Base-by-base conservation (phyloP, 2,329 filamentous ascomycete species). In the Botrytis squamosa region DNA sequence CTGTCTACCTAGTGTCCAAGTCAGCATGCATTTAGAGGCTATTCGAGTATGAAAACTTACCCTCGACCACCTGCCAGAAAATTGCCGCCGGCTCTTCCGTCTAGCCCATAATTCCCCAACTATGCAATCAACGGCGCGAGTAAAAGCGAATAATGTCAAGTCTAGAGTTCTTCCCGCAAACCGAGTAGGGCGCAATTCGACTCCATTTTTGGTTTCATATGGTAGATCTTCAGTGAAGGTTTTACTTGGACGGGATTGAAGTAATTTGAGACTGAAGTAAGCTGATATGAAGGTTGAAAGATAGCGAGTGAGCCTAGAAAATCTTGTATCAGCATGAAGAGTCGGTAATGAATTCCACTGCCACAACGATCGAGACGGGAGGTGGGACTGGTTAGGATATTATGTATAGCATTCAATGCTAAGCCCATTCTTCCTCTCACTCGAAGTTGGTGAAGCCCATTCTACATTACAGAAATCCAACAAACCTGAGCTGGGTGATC, bases 61-160 rank as follows among this genome's bases (percentile, higher is more conserved):
- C 16, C 25, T 52, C 44, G 85, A 85, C 86, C 87, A 88, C 75
- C 81, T 84, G 29, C 82, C 81, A 18, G 81, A 79, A 59, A 85
- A 83, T 75, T 85, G 80, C 66, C 86, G 83, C 75, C 85, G 84
- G 5, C 80, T 75, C 71, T 83, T 85, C 71, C 85, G 83, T 60
- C 83, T 86, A 25, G 85, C 83, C 91, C 92, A 95, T 38, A 90
- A 79, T 76, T 90, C 87, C 71, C 90, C 90, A 62, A 92, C 84
- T 14, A 93, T 77, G 8, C 93, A 88, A 81, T 96, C 93, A 18
- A 92, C 80, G 63, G 93, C 93, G 77, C 93, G 87, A 18, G 89
- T 90, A 64, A 88, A 85, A 18, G 92, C 89, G 80, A 96, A 95
- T n/a, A 97, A 84, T 0, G 93, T 95, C 46, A 97, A 85, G 80